Evolutionary conservation across 2,329 filamentous ascomycete species (phyloP), one percentile per base, ranked within the genome.

Genomic region (Penicillium sclerotigenum): DNA sequence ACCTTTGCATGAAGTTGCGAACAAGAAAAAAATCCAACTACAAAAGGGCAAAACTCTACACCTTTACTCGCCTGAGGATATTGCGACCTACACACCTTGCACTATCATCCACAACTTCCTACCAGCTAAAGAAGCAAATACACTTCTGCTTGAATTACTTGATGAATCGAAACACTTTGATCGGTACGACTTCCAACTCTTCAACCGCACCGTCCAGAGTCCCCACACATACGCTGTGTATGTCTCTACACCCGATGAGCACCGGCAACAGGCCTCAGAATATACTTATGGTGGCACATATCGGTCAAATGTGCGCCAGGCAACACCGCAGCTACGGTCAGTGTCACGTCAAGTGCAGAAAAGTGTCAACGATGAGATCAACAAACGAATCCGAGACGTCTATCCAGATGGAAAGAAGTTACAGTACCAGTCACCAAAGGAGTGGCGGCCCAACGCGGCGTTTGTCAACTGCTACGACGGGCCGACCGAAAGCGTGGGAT

Each of bases 391-490:
- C 58, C 77, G 77, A 46, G 80, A 83, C 3, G 81, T 81, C 52
- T 90, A 94, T 58, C 87, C 88, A 0, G 77, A 77, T 18, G 85
- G 86, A 13, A 80, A 83, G 71, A 96, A 93, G 71, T 81, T 97
- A 28, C 86, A 81, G 63, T 86, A 89, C 64, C 92, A 97, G 68
- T 88, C 87, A 0, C 82, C 90, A 0, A 73, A 82, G 0, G 75
- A 81, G 0, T 97, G 93, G 92, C 78, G 79, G 9, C 90, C 93
- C 10, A 97, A 97, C 68, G 90, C 91, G 0, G 91, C 92, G 0
- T 93, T 97, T 68, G 92, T 96, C 16, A 99, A 99, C 72, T 96
- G 91, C 77, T 99, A 99, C 72, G 80, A 87, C 65, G 92, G 92
- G 0, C 87, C 85, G 0, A 80, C 85, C 11, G 85, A 97, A 75